Evolutionary conservation across 495 filamentous ascomycete species (phyloP), one percentile per base, ranked within the genome.

Genomic region (Daldinia caldariorum): DNA sequence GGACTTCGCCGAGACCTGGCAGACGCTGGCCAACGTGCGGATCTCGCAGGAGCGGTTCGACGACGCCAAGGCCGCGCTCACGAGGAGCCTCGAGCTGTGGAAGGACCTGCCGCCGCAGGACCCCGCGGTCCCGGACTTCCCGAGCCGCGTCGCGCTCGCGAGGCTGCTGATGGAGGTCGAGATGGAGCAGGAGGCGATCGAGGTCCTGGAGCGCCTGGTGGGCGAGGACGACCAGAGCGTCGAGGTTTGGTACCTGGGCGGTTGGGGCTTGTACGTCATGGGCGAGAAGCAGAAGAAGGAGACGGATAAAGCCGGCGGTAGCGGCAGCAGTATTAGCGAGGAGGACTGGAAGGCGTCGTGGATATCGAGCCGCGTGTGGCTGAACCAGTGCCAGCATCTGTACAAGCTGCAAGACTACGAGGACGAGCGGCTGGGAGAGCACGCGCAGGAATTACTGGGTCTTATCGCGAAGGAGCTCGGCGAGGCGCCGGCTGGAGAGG

Each of bases 161-260:
- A 83, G 95, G 66, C 82, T 99, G 51, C 79, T 98, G 37, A 94
- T 98, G 86, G 96, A 98, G 78, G 92, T 92, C 3, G 88, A 85
- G 50, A 88, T 97, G 90, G 89, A 93, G 74, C 85, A 92, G 59
- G 87, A 92, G 66, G 96, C 95, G 4, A 83, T 97, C 22, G 89
- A 91, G 55, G 93, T 97, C 7, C 82, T 97, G 49, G 93, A 97
- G 71, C 82, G 92, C 55, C 77, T 99, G 55, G 88, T 97, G 16
- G 78, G 83, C 5, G 96, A 98, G 78, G 94, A 98, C 69, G 96
- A 99, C 76, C 85, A 89, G 68, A 93, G 94, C 78, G 92, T 97
- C 10, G 96, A 99, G 78, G 91, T 91, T 1, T 97, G 93, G 94
- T 99, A 99, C 81, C 83, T 98, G 3, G 94, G 96, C 35, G 96